Conservation (phyloP, 768 basidiomycete species). For the Neoboletus brunneissimus region DNA sequence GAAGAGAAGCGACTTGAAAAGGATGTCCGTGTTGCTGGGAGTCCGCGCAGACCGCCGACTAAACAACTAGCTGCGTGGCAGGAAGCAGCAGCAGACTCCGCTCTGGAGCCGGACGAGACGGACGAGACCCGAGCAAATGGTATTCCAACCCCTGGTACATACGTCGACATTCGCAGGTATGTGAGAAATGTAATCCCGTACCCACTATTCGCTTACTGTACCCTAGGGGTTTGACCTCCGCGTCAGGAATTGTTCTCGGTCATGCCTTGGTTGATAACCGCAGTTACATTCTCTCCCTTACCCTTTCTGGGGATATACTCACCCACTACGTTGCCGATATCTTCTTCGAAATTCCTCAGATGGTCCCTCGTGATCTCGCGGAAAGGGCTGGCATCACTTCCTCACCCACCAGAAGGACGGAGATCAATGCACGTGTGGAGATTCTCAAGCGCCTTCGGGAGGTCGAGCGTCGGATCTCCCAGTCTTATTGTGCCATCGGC, state of each 20-base stretch:
- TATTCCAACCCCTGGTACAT: constrained; percentile 42
- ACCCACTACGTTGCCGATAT: constrained; percentile 50
- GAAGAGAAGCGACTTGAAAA: constrained; percentile 38
- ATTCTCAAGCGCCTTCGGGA: constrained; percentile 58
- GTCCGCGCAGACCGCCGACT: constrained; percentile 19
- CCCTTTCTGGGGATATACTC: constrained; percentile 51
- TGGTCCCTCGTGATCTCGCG: constrained; percentile 46
- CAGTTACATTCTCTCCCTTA: constrained; percentile 29
- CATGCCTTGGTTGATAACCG: constrained; percentile 32
- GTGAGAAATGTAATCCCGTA: constrained; percentile 10
- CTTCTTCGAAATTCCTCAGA: constrained; percentile 57
- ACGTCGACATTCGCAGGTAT: constrained; percentile 53
- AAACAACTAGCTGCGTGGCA: constrained; percentile 27
- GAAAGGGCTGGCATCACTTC: constrained; percentile 44
- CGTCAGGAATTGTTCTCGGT: constrained; percentile 30
- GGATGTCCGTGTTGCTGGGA: constrained; percentile 14
- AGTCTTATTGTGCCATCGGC: constrained; percentile 35
- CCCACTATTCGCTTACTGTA: constrained; percentile 7
- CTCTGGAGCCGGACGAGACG: constrained; percentile 8
- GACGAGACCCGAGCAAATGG: constrained; percentile 11
- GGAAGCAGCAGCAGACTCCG: constrained; percentile 16
- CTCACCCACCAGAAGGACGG: constrained; percentile 28
- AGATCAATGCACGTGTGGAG: constrained; percentile 61
- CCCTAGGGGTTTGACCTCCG: constrained; percentile 17
- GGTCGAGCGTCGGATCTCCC: constrained; percentile 49